Conservation (phyloP, 495 filamentous ascomycete genomes). For the Hyaloscypha variabilis region DNA sequence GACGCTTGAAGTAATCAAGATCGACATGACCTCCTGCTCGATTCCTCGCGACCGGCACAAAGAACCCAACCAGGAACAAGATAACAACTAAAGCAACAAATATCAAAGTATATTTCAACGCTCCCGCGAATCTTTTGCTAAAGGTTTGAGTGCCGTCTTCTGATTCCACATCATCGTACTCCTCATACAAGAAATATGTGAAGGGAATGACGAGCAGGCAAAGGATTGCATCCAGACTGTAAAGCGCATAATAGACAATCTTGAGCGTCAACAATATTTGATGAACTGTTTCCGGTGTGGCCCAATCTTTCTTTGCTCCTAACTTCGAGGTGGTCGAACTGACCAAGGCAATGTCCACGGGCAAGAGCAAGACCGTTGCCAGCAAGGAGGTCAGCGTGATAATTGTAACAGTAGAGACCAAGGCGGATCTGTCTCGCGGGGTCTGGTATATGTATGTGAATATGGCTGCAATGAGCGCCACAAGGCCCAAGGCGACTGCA, state of each 20-base stretch:
- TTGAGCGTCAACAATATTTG: slow-evolving; percentile 77
- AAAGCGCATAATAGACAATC: slow-evolving; percentile 90
- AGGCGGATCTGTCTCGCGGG: slow-evolving; percentile 78
- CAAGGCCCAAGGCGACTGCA: slow-evolving; percentile 72
- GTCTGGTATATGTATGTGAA: slow-evolving; percentile 88
- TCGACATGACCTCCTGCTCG: slow-evolving; percentile 66
- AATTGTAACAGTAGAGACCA: slow-evolving; percentile 81
- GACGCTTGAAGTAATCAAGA: slow-evolving; percentile 86
- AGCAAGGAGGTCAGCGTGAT: slow-evolving; percentile 84
- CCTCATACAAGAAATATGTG: slow-evolving; percentile 97
- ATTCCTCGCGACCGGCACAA: slow-evolving; percentile 74
- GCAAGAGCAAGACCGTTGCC: slow-evolving; percentile 88
- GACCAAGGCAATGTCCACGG: slow-evolving; percentile 93
- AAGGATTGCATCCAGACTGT: slow-evolving; percentile 87
- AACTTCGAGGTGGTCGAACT: slow-evolving; percentile 80
- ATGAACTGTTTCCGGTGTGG: slow-evolving; percentile 74
- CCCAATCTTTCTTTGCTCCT: slow-evolving; percentile 93
- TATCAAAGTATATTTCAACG: slow-evolving; percentile 86
- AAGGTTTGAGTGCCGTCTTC: slow-evolving; percentile 75
- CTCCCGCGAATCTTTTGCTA: slow-evolving; percentile 71
- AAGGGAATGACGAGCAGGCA: slow-evolving; percentile 93
- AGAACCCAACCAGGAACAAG: slow-evolving; percentile 90
- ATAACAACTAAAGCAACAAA: slow-evolving; percentile 81
- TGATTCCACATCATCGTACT: slow-evolving; percentile 84
- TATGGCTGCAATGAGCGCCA: slow-evolving; percentile 71